Evolutionary conservation across 2,329 filamentous ascomycete genomes (phyloP), one percentile per base, ranked within the genome.

Genomic region (Coniochaeta sp.): DNA sequence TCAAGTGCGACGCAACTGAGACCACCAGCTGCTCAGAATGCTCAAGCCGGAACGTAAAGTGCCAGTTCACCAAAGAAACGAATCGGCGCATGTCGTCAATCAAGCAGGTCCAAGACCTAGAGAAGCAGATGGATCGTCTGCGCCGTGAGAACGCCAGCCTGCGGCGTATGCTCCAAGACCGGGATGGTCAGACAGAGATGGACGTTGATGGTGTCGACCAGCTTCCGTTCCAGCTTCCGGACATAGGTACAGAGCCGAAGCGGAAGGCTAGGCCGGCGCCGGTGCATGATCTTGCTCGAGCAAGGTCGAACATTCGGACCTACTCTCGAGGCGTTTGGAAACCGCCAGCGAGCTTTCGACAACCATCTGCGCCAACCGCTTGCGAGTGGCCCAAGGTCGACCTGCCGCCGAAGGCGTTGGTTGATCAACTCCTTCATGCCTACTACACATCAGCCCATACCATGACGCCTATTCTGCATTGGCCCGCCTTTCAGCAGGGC

Each of bases 11-110:
- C 78, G 95, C 95, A 34, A 98, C 95, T 17, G 95, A 98, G 72
- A 96, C 91, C 19, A 88, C 90, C 12, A 96, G 93, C 75, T 99
- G 95, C 73, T 97, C 95, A 1, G 95, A 99, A 76, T 99, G 95
- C 76, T 95, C 91, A 5, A 97, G 93, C 72, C 88, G 95, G 65
- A 96, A 93, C 71, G 93, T 98, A 65, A 96, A 96, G 73, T 99
- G 95, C 71, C 93, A 98, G 71, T 99, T 99, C 72, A 99, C 95
- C 57, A 99, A 99, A 76, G 95, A 99, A 75, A 99, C 95, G 14
- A 99, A 99, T 73, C 85, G 95, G 62, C 87, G 95, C 63, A 99
- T 99, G 95, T 98, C 95, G 19, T 98, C 93, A 1, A 98, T 98
- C 77, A 99, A 98, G 84, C 95, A 97, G 79, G 90, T 98, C 14